A percentile compares a stretch with the other conserved stretches of the same genome.
Conservation (phyloP, 2,329 filamentous ascomycete species). For the Talaromyces atroroseus region DNA sequence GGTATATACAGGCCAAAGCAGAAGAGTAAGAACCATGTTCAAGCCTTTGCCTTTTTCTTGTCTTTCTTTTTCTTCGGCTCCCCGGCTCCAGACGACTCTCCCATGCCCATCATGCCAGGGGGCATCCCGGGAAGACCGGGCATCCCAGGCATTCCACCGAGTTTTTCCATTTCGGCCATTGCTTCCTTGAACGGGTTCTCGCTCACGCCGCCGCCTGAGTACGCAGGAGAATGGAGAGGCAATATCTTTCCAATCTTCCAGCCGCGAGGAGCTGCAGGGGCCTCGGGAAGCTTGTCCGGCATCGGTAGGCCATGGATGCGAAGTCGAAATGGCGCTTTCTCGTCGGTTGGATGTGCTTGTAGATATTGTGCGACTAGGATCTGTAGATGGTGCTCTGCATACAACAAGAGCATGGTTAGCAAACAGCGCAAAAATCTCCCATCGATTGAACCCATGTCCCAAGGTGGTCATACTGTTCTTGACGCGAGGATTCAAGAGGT, state of each 20-base stretch:
- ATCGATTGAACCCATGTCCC: not conserved
- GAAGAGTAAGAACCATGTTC: constrained; percentile 14
- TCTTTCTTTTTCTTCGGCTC: constrained; percentile 42
- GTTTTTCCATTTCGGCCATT: constrained; percentile 80
- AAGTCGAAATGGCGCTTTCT: constrained; percentile 63
- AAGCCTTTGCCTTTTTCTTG: constrained; percentile 44
- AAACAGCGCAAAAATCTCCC: not conserved
- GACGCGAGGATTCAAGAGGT: constrained; percentile 46
- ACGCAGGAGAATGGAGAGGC: constrained; percentile 79
- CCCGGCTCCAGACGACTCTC: constrained; percentile 27
- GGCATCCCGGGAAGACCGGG: constrained; percentile 19
- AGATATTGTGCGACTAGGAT: constrained; percentile 73
- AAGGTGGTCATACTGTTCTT: constrained; percentile 55
- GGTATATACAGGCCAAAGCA: constrained; percentile 15
- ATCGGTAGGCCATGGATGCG: constrained; percentile 68
- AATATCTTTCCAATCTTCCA: constrained; percentile 86
- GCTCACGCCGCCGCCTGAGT: constrained; percentile 87
- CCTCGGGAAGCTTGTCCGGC: constrained; percentile 61
- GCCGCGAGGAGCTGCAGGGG: constrained; percentile 72
- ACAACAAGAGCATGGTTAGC: not conserved
- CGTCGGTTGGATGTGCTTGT: constrained; percentile 69
- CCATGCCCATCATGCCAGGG: constrained; percentile 41
- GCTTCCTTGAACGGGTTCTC: constrained; percentile 96
- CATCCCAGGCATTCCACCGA: constrained; percentile 39
- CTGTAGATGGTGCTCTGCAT: constrained; percentile 74